phyloP scores from a whole-genome alignment of 768 basidiomycete species.

The Rhodosporidiobolus sp. region DNA sequence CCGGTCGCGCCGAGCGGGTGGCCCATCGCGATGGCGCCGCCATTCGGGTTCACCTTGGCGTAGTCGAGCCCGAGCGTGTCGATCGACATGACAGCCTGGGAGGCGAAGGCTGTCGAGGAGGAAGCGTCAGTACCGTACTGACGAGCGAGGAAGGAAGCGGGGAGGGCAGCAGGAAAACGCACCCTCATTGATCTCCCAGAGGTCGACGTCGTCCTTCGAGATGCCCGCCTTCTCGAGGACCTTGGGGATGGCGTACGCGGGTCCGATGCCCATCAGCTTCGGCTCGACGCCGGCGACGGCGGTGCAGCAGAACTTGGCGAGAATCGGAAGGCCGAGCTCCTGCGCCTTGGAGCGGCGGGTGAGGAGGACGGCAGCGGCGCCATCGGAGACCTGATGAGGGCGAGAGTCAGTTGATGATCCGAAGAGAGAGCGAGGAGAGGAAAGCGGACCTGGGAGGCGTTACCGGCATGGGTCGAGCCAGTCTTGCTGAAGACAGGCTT shows the following conservation, averaged over 20 bases:
- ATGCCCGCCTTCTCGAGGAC: constrained; percentile 67
- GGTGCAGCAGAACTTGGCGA: constrained; percentile 77
- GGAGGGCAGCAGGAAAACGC: background rate
- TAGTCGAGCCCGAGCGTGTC: constrained; percentile 58
- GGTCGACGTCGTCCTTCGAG: constrained; percentile 69
- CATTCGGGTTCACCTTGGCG: constrained; percentile 79
- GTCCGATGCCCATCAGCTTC: constrained; percentile 58
- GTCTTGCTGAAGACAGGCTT: constrained; percentile 73
- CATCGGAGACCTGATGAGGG: constrained; percentile 67
- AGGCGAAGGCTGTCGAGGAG: constrained; percentile 60
- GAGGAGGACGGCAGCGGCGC: constrained; percentile 85
- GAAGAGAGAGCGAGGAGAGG: background rate
- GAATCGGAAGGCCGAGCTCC: constrained; percentile 75
- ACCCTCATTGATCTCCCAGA: constrained; percentile 55
- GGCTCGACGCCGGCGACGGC: constrained; percentile 65
- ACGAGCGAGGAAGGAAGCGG: background rate
- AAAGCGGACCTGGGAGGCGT: constrained; percentile 40
- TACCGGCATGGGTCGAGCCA: constrained; percentile 53
- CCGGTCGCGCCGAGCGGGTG: constrained; percentile 75
- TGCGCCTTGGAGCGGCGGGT: constrained; percentile 74
- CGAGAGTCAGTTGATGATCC: constrained; percentile 4
- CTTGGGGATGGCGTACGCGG: constrained; percentile 74
- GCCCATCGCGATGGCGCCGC: constrained; percentile 76
- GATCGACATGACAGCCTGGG: constrained; percentile 65
- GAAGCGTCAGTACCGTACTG: constrained; percentile 35